Evolutionary conservation across 495 filamentous ascomycete genomes (phyloP).

Genomic region (Aspergillus ostianus): DNA sequence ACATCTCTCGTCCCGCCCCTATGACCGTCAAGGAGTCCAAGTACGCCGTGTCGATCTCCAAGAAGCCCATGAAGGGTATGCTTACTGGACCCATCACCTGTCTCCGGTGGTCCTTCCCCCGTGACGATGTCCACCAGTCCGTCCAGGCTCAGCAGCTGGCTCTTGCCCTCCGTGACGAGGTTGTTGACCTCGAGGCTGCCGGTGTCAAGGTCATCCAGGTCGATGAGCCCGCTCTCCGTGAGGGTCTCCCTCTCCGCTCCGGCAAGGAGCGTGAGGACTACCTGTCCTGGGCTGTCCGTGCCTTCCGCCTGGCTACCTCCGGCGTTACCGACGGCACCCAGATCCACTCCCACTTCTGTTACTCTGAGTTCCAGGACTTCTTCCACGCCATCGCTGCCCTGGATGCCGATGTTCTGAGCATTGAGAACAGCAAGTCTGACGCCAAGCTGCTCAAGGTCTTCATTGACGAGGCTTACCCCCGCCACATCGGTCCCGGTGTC

Average conservation of each 20-base stretch:
- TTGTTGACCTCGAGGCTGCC: constrained; percentile 93
- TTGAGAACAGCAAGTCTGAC: constrained; percentile 99
- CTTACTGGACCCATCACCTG: constrained; percentile 98
- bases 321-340: constrained; percentile 92
- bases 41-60: constrained; percentile 92
- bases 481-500: constrained; percentile 98
- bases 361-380: constrained; percentile 99
- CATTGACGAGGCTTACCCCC: constrained; percentile 90
- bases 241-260: constrained; percentile 93
- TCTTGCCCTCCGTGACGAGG: constrained; percentile 96
- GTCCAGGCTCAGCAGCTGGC: constrained; percentile 98
- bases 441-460: constrained; percentile 99
- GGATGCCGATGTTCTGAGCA: constrained; percentile 95
- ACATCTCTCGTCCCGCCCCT: constrained; percentile 89
- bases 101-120: constrained; percentile 98
- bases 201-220: constrained; percentile 98
- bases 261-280: constrained; percentile 92
- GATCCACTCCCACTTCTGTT: constrained; percentile 99
- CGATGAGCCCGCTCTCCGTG: constrained; percentile 97
- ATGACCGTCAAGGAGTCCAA: constrained; percentile 99
- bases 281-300: constrained; percentile 92
- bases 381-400: constrained; percentile 99
- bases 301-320: constrained; percentile 90
- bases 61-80: constrained; percentile 99
- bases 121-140: constrained; percentile 98